These are phyloP conservation scores for Penicillium daleae DNA, from an alignment of 495 filamentous ascomycete species.

Conservation along the genomic window DNA sequence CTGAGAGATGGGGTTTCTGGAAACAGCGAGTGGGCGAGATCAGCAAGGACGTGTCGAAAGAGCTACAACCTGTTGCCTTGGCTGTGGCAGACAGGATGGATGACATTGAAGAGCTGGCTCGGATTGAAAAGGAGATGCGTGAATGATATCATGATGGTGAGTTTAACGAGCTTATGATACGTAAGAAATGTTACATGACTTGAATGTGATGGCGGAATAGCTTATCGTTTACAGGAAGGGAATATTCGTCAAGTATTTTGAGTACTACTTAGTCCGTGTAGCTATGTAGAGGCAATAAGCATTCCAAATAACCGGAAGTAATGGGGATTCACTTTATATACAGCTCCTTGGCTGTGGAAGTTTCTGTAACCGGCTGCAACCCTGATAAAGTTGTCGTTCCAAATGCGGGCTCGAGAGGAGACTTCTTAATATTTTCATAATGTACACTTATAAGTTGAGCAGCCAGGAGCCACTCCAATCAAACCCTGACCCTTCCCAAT, in stretches of 20 bases:
- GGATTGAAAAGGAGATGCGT: conserved; percentile 3
- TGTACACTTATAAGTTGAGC: conserved; percentile 23
- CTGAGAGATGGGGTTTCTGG: conserved; percentile 14
- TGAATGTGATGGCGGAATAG: neutral
- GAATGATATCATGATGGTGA: neutral
- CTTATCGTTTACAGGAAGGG: neutral
- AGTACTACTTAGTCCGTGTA: neutral
- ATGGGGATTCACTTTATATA: too few species aligned
- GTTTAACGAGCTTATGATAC: neutral
- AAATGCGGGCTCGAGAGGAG: conserved; percentile 1
- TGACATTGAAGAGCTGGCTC: conserved; percentile 3
- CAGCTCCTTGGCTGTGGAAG: too few species aligned
- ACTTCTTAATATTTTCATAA: conserved; percentile 3
- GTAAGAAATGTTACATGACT: neutral
- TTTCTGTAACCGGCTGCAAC: too few species aligned
- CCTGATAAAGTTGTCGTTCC: too few species aligned
- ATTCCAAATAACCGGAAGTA: too few species aligned
- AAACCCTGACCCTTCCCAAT: conserved; percentile 36
- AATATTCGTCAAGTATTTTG: neutral
- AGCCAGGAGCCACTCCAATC: conserved; percentile 39
- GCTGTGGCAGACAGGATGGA: conserved; percentile 3
- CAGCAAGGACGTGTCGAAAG: neutral
- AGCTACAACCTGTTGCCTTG: neutral
- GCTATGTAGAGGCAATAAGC: too few species aligned
- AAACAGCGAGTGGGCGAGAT: neutral